Evolutionary conservation across 148 eudicot genomes (phyloP).

Genomic region (Euryodendron excelsum): DNA sequence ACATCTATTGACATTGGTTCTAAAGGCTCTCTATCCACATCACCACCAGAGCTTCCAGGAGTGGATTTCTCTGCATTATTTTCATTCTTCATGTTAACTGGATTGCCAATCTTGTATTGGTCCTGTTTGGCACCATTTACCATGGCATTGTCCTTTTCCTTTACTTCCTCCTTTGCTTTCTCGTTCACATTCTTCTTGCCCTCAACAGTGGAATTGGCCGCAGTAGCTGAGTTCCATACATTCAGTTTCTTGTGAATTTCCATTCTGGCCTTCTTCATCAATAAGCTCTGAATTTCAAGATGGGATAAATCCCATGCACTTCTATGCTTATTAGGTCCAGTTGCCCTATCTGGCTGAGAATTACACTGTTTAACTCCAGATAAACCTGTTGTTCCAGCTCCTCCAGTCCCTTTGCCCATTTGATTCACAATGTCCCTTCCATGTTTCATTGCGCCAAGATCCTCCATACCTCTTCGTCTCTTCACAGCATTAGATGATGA

Average conservation of each 20-base stretch:
- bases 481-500: slow-evolving; percentile 35
- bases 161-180: slow-evolving; percentile 22
- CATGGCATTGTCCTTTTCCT: slow-evolving; percentile 21
- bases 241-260: slow-evolving; percentile 41
- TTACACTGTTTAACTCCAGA: slow-evolving; percentile 18
- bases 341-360: slow-evolving; percentile 19
- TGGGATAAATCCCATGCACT: slow-evolving; percentile 30
- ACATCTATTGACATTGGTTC: slow-evolving; percentile 40
- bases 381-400: slow-evolving; percentile 14
- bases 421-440: slow-evolving; percentile 19
- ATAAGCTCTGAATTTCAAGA: slow-evolving; percentile 30
- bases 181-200: slow-evolving; percentile 22
- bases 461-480: slow-evolving; percentile 48
- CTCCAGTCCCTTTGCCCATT: slow-evolving; percentile 24
- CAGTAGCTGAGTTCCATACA: slow-evolving; percentile 27
- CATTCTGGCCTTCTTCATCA: slow-evolving; percentile 52
- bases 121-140: slow-evolving; percentile 22
- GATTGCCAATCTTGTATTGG: slow-evolving; percentile 7
- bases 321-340: slow-evolving; percentile 24
- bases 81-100: slow-evolving; percentile 12
- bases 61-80: background rate
- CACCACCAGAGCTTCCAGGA: background rate
- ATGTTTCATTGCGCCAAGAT: slow-evolving; percentile 24
- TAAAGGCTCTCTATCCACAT: slow-evolving; percentile 19
- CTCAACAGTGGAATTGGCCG: slow-evolving; percentile 12